Evolutionary conservation across 163 green algal species (phyloP).

Genomic region (Scenedesmus sp.): DNA sequence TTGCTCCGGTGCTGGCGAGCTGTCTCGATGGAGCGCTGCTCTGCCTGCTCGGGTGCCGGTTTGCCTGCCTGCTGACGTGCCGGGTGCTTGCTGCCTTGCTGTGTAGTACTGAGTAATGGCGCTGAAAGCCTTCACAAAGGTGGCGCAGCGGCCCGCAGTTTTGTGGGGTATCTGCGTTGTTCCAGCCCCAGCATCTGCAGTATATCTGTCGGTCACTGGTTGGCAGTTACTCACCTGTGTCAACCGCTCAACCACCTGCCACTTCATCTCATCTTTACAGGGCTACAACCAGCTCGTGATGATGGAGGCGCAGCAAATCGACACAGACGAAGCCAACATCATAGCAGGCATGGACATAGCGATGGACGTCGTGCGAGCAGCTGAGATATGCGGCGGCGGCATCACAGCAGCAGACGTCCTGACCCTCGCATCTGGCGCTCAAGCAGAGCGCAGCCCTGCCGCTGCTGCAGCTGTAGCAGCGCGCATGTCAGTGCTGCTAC

Average conservation of each 20-base stretch:
- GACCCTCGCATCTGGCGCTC: neutral
- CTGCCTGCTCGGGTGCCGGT: neutral
- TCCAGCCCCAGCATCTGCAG: no score
- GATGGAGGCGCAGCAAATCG: slow-evolving; percentile 27
- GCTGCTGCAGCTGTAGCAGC: slow-evolving; percentile 42
- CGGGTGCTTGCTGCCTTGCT: no score
- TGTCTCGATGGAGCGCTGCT: neutral
- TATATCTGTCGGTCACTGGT: no score
- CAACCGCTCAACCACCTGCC: no score
- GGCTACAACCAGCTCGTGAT: slow-evolving; percentile 43
- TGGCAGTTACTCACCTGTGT: no score
- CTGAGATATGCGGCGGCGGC: slow-evolving; percentile 23
- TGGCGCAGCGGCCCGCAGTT: no score
- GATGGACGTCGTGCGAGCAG: slow-evolving; percentile 30
- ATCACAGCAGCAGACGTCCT: slow-evolving; percentile 31
- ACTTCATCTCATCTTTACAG: neutral
- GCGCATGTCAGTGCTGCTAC: slow-evolving; percentile 16
- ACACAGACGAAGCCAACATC: slow-evolving; percentile 45
- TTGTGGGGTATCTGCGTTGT: no score
- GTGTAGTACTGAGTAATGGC: neutral
- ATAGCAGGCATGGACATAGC: slow-evolving; percentile 51
- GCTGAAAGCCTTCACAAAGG: no score
- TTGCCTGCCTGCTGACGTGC: neutral
- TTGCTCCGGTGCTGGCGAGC: neutral
- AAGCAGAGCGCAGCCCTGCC: slow-evolving; percentile 20